These are phyloP conservation scores for Zangia roseola DNA, from an alignment of 768 basidiomycete genomes.

Conservation along the genomic window DNA sequence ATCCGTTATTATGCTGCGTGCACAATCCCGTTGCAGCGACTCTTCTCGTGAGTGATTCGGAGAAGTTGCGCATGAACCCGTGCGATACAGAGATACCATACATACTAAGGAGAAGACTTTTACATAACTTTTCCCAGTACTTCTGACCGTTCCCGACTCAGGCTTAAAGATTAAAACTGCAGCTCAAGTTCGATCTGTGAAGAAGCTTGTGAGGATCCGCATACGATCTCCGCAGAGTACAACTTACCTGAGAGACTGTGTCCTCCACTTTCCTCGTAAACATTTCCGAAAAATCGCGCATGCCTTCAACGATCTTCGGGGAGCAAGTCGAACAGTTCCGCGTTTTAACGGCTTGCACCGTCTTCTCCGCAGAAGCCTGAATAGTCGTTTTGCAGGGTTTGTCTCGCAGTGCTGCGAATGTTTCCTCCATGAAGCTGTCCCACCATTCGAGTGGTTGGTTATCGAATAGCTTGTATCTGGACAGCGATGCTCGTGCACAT, in stretches of 20 bases:
- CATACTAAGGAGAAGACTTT: too few relatives aligned
- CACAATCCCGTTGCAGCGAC: too few relatives aligned
- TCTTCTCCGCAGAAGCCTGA: background rate
- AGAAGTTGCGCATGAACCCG: too few relatives aligned
- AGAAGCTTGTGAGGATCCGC: background rate
- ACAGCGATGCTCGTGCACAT: background rate
- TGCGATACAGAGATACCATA: too few relatives aligned
- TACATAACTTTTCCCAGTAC: too few relatives aligned
- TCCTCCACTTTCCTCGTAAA: constrained; percentile 14
- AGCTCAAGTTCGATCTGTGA: constrained; percentile 7
- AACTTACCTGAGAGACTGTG: constrained; percentile 7
- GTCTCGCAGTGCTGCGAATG: constrained; percentile 12
- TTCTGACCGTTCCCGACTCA: too few relatives aligned
- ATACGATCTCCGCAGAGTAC: too few relatives aligned
- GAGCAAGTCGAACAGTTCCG: background rate
- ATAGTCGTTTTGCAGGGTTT: constrained; percentile 17
- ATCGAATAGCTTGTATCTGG: background rate
- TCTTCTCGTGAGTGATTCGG: too few relatives aligned
- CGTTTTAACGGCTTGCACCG: background rate
- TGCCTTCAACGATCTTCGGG: constrained; percentile 1
- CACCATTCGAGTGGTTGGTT: constrained; percentile 12
- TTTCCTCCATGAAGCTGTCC: constrained; percentile 19
- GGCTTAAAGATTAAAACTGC: too few relatives aligned
- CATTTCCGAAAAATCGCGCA: constrained; percentile 13
- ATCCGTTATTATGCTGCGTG: too few relatives aligned